phyloP scores from a whole-genome alignment of 108 stramenopile species.

The Conticribra guillardii region DNA sequence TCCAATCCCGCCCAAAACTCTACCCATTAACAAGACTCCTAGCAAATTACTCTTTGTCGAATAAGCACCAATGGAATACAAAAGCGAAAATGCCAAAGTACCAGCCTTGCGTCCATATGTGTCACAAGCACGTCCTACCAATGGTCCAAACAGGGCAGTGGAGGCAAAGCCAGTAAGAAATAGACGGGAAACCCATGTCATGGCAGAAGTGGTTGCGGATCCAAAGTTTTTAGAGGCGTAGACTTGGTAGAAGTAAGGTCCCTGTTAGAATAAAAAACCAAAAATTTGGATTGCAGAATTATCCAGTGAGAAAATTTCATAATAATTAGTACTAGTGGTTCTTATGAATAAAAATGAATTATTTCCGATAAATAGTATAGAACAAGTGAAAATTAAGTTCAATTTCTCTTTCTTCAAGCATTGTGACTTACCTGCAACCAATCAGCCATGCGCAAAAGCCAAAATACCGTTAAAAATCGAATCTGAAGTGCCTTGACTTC shows the following conservation, averaged over 20 bases:
- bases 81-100: slow-evolving; percentile 78
- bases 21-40: slow-evolving; percentile 78
- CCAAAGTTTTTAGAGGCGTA: slow-evolving; percentile 90
- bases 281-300: too few relatives aligned
- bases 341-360: too few relatives aligned
- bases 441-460: slow-evolving; percentile 93
- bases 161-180: slow-evolving; percentile 94
- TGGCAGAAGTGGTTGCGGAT: slow-evolving; percentile 55
- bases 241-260: slow-evolving; percentile 97
- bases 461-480: slow-evolving; percentile 93
- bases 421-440: slow-evolving; percentile 91
- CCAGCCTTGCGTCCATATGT: slow-evolving; percentile 86
- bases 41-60: slow-evolving; percentile 82
- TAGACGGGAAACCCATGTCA: slow-evolving; percentile 78
- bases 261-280: slow-evolving; percentile 25
- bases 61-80: slow-evolving; percentile 83
- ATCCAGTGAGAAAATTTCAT: too few relatives aligned
- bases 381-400: too few relatives aligned
- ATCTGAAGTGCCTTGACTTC: slow-evolving; percentile 68
- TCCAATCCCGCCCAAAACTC: slow-evolving; percentile 89
- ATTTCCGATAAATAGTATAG: too few relatives aligned
- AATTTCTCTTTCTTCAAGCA: neutral
- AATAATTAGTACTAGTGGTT: too few relatives aligned
- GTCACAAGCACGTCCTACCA: slow-evolving; percentile 85
- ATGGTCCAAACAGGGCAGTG: slow-evolving; percentile 91